Evolutionary conservation across 1,284 basidiomycete genomes (phyloP).

Genomic region (Entoloma clypeatum): DNA sequence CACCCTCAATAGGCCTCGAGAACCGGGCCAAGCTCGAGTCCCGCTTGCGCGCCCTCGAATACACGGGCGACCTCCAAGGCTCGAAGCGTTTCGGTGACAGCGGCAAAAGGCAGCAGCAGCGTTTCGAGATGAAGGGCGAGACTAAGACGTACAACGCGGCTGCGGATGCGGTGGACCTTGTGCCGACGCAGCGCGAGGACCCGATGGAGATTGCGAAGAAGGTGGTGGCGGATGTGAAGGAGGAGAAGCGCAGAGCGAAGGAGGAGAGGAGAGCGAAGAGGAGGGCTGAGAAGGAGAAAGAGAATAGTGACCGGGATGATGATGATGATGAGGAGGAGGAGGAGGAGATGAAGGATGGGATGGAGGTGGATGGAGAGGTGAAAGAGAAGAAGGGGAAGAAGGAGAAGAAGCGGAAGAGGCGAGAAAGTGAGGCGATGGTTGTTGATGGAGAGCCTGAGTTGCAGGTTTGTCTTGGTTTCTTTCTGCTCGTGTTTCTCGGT

Average conservation of each 20-base stretch:
- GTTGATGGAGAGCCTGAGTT: constrained; percentile 35
- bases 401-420: constrained; percentile 70
- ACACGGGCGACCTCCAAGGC: constrained; percentile 69
- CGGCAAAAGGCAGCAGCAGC: constrained; percentile 68
- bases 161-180: constrained; percentile 74
- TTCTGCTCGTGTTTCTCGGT: constrained; percentile 2
- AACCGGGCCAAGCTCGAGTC: constrained; percentile 95
- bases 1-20: constrained; percentile 87
- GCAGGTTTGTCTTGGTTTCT: constrained; percentile 36
- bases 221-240: constrained; percentile 72
- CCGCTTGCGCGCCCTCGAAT: constrained; percentile 85
- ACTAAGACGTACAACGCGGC: constrained; percentile 80
- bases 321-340: constrained; percentile 39
- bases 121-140: constrained; percentile 76
- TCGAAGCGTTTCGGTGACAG: constrained; percentile 61
- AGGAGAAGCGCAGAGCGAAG: constrained; percentile 73
- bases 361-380: constrained; percentile 45
- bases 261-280: constrained; percentile 74
- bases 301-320: constrained; percentile 25
- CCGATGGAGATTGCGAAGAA: constrained; percentile 63
- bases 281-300: constrained; percentile 59
- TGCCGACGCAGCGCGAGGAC: constrained; percentile 76
- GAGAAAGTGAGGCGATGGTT: constrained; percentile 52
- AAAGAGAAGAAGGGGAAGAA: constrained; percentile 51
- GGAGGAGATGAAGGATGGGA: constrained; percentile 31